Evolutionary conservation across 2,329 filamentous ascomycete genomes (phyloP), one percentile per base, ranked within the genome.

Genomic region (Phoma sp.): DNA sequence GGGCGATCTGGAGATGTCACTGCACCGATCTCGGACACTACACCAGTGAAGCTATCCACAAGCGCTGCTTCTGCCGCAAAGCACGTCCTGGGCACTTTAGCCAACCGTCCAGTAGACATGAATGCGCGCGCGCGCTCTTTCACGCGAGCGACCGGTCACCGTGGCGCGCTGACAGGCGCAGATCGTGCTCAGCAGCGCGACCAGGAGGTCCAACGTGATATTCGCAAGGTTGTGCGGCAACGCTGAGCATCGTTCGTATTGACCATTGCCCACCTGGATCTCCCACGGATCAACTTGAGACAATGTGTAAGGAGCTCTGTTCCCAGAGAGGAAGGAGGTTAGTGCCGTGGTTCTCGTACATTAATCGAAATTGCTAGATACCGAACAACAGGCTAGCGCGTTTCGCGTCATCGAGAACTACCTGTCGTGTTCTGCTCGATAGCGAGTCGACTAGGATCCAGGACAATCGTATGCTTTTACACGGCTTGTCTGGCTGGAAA

Each of bases 261-360:
- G 40, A 50, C 25, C 33, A 25, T 50, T 37, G 46, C 32, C 46
- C 52, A 35, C 43, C 47, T 43, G 21, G 41, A 43, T 46, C 25
- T 47, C 46, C 52, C 43, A 55, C 37, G 52, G 52, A 55, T 55
- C 46, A 55, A 55, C 46, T 41, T 55, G 52, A 55, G 52, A 55
- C 52, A 37, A 36, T 46, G 40, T 51, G 46, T 55, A 37, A 55
- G 46, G 41, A 43, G 46, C 21, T 41, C 17, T n/a, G 46, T 31
- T 38, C 54, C 48, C 13, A 57, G 52, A 51, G 33, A 57, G 54
- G 54, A 51, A 57, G 54, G 54, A 51, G 54, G 54, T 39, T 48
- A 51, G 41, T 39, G 43, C 25, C 25, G 39, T 17, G 12, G 27
- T 51, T 48, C 44, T 46, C 46, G 54, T 48, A 57, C 54, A 51